Conservation (phyloP, 2,329 filamentous ascomycete species). For the Onygena corvina region DNA sequence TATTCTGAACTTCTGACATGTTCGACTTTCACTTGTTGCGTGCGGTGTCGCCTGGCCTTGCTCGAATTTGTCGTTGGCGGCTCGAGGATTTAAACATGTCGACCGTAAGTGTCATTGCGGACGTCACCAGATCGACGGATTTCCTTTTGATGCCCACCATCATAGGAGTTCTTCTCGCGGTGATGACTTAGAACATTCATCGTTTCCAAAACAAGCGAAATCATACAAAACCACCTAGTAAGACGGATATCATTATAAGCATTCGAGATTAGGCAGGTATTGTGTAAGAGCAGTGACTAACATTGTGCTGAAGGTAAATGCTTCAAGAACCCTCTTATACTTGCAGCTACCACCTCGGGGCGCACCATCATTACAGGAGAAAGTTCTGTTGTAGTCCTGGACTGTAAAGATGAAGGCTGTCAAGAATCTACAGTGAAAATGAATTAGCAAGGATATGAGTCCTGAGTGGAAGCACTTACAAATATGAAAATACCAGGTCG, state of each 20-base stretch:
- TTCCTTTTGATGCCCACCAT: not conserved
- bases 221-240: not conserved
- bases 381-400: conserved; percentile 31
- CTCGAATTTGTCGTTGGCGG: too few relatives aligned
- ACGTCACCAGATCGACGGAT: not conserved
- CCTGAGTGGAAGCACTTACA: conserved; percentile 21
- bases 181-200: conserved; percentile 4
- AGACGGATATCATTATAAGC: not conserved
- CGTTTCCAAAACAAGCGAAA: not conserved
- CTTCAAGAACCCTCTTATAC: conserved; percentile 32
- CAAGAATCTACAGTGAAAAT: conserved; percentile 29
- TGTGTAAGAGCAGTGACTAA: conserved; percentile 26
- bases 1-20: not conserved
- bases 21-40: not conserved
- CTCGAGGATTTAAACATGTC: not conserved
- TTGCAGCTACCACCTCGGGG: conserved; percentile 27
- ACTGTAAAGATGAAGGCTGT: conserved; percentile 39
- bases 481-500: conserved; percentile 37
- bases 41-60: too few relatives aligned
- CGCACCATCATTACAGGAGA: conserved; percentile 25
- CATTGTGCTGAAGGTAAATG: conserved; percentile 38
- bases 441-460: not conserved
- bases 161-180: conserved; percentile 1
- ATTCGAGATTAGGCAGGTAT: too few relatives aligned
- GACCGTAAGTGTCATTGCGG: conserved; percentile 3